Percentiles rank a stretch among this genome's conserved stretches.
phyloP scores from a whole-genome alignment of 441 rosid genomes.

The Metrosideros polymorpha region DNA sequence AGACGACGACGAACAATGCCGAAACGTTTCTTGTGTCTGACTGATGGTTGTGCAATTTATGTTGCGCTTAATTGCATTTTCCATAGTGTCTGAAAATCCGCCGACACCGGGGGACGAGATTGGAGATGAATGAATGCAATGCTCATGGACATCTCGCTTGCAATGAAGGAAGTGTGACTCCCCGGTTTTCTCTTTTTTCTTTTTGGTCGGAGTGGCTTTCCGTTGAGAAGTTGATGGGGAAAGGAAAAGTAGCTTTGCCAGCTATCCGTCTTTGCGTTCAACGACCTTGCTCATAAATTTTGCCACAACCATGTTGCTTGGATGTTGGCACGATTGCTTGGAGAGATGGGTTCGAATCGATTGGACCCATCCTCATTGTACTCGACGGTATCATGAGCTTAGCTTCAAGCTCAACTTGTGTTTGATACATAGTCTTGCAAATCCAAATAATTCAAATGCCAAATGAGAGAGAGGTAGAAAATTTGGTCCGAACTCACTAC shows the following conservation, averaged over 20 bases:
- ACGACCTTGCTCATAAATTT: neutral
- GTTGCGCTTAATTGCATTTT: neutral
- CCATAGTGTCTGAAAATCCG: neutral
- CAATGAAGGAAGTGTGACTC: neutral
- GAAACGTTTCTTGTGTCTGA: neutral
- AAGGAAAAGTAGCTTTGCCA: neutral
- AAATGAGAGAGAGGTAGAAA: neutral
- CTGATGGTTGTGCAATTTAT: neutral
- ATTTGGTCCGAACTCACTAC: neutral
- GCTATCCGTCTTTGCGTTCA: neutral
- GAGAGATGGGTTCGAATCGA: neutral
- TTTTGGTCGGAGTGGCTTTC: no score
- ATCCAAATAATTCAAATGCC: neutral
- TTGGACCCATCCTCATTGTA: no score
- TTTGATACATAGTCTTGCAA: neutral
- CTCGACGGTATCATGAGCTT: no score
- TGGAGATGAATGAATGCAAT: neutral
- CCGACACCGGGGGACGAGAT: neutral
- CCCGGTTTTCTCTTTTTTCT: no score
- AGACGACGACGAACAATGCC: neutral
- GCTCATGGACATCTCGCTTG: neutral
- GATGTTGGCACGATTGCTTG: rapidly evolving
- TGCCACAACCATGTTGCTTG: neutral
- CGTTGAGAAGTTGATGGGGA: neutral
- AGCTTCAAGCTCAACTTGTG: neutral